These are phyloP conservation scores for Gossypium turneri DNA, from an alignment of 345 rosid genomes.

Conservation along the genomic window DNA sequence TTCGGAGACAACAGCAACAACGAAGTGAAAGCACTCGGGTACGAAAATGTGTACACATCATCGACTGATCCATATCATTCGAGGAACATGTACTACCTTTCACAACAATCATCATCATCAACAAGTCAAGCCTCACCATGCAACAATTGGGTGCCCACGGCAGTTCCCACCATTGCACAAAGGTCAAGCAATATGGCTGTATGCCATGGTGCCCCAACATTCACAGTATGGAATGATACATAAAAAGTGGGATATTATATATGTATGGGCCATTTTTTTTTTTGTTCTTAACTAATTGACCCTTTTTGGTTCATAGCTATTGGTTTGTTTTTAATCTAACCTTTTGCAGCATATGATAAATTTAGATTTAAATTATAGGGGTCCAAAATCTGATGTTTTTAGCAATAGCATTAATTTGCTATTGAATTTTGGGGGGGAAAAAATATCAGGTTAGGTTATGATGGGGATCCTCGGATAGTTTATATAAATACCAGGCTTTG, in stretches of 20 bases:
- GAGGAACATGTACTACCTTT: slow-evolving; percentile 40
- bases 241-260: slow-evolving; percentile 11
- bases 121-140: slow-evolving; percentile 28
- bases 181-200: slow-evolving; percentile 40
- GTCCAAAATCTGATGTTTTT: no score
- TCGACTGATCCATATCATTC: slow-evolving; percentile 37
- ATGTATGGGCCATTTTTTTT: no score
- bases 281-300: slow-evolving; percentile 7
- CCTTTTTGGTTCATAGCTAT: background rate
- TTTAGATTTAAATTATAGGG: no score
- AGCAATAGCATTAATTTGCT: no score
- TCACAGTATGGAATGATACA: slow-evolving; percentile 57
- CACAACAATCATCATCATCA: slow-evolving; percentile 31
- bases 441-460: no score
- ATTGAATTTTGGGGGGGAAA: no score
- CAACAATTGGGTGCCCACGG: slow-evolving; percentile 45
- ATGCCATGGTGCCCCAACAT: slow-evolving; percentile 49
- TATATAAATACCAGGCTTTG: no score
- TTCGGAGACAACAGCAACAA: slow-evolving; percentile 20
- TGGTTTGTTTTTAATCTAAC: no score
- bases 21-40: slow-evolving; percentile 22
- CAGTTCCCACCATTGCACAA: slow-evolving; percentile 32
- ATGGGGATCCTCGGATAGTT: no score
- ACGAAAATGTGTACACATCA: slow-evolving; percentile 27
- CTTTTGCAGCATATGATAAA: no score